A percentile compares a stretch with the other conserved stretches of the same genome.
Evolutionary conservation across 2,329 filamentous ascomycete genomes (phyloP).

Genomic region (Stagonosporopsis vannaccii): DNA sequence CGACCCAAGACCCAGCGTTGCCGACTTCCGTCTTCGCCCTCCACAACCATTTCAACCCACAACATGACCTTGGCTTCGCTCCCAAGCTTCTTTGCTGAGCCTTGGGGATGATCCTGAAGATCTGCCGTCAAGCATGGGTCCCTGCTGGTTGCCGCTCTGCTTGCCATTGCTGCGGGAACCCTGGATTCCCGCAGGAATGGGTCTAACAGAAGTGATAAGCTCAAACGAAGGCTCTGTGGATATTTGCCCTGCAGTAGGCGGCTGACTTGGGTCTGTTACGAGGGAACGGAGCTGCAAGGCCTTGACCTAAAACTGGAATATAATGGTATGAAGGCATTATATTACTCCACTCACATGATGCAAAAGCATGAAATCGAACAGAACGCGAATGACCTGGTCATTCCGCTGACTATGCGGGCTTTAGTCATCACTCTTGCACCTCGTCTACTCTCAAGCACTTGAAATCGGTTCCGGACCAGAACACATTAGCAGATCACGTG

Average conservation of each 20-base stretch:
- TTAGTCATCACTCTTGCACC: no score
- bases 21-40: conserved; percentile 25
- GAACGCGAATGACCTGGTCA: no score
- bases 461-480: no score
- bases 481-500: no score
- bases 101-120: conserved; percentile 1
- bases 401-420: no score
- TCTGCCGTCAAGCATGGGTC: background rate
- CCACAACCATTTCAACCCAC: conserved; percentile 9
- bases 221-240: background rate
- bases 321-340: no score
- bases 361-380: no score
- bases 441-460: no score
- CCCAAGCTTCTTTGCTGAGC: conserved; percentile 7
- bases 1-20: conserved; percentile 18
- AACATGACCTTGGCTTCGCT: conserved; percentile 7
- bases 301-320: no score
- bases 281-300: no score
- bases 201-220: background rate
- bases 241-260: background rate
- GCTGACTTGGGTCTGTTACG: background rate
- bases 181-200: background rate
- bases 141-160: background rate
- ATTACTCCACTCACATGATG: no score
- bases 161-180: background rate